Base-by-base conservation (phyloP, 2,329 filamentous ascomycete species). In the Lasiodiplodia gonubiensis region DNA sequence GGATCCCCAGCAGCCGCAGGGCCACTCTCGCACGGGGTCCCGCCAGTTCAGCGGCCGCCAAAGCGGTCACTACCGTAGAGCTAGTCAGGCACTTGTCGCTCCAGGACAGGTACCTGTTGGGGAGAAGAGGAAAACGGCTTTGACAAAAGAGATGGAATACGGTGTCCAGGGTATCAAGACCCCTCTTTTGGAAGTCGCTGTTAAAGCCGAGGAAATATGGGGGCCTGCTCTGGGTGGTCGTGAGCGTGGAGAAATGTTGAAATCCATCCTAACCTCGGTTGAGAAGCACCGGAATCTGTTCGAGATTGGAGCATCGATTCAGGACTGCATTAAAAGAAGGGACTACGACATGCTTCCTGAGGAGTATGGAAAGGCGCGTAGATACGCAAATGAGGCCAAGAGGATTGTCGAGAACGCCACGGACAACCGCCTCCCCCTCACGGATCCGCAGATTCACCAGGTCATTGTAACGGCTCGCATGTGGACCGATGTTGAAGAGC, bases 181-280 rank as follows among this genome's bases (percentile, higher is more conserved):
- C 1, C 94, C 95, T 21, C 83, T 99, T 66, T 85, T 95, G 11
- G 95, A 98, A 73, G 92, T 96, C 12, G 93, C 92, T 0, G 91
- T 93, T 69, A 97, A 97, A 79, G 95, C 94, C 0, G 93, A 98
- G 78, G 95, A 99, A 74, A 92, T 99, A 10, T 99, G 96, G 94
- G 95, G 95, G 0, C 95, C 95, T 2, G 94, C 95, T 1, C 80
- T 99, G 46, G 93, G 93, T 48, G 95, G 95, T 3, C 89, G 92
- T 33, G 94, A 98, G 73, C 93, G 94, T 75, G 95, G 98, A 74
- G 92, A 94, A 75, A 90, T 90, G 69, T 84, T 99, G 66, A 96
- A 94, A 77, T 86, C 88, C 0, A 88, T 97, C 10, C 85, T 93
- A 25, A 86, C 86, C 10, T 89, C 90, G 16, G 85, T 99, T 57